Percentiles rank a stretch among this genome's conserved stretches.
Evolutionary conservation across 805 yeast genomes (phyloP).

Genomic region (Starmerella stigmatis): DNA sequence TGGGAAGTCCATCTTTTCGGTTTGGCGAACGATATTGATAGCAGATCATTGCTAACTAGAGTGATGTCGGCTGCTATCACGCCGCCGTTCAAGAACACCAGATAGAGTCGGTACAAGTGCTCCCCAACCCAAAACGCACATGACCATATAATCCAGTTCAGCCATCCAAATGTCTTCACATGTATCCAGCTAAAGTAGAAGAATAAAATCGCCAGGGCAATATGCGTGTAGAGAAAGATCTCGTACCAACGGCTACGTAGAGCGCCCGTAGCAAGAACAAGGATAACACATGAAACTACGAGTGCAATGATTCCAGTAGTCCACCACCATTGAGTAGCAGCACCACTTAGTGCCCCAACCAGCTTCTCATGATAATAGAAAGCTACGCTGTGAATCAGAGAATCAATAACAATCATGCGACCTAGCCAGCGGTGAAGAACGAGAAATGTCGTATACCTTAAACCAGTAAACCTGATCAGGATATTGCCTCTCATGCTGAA

Average conservation of each 20-base stretch:
- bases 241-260: slow-evolving; percentile 15
- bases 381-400: slow-evolving; percentile 14
- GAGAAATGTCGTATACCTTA: slow-evolving; percentile 13
- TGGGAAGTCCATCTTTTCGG: slow-evolving; percentile 12
- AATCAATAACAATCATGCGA: slow-evolving; percentile 13
- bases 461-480: slow-evolving; percentile 6
- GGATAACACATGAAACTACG: background rate
- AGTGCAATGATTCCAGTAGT: slow-evolving; percentile 11
- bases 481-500: slow-evolving; percentile 13
- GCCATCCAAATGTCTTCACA: slow-evolving; percentile 17
- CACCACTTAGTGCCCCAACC: background rate
- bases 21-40: slow-evolving; percentile 5
- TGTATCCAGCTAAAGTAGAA: slow-evolving; percentile 16
- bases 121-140: slow-evolving; percentile 12
- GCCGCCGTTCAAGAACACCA: slow-evolving; percentile 7
- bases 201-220: slow-evolving; percentile 12
- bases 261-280: slow-evolving; percentile 9
- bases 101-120: slow-evolving; percentile 3
- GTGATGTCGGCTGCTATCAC: slow-evolving; percentile 2
- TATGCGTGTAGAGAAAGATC: slow-evolving; percentile 15
- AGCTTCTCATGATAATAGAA: slow-evolving; percentile 8
- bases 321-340: slow-evolving; percentile 12
- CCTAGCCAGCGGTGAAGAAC: slow-evolving; percentile 19
- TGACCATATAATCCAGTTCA: slow-evolving; percentile 13
- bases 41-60: background rate